Base-by-base conservation (phyloP, 176 grass and related monocot genomes). In the Chrysopogon serrulatus region DNA sequence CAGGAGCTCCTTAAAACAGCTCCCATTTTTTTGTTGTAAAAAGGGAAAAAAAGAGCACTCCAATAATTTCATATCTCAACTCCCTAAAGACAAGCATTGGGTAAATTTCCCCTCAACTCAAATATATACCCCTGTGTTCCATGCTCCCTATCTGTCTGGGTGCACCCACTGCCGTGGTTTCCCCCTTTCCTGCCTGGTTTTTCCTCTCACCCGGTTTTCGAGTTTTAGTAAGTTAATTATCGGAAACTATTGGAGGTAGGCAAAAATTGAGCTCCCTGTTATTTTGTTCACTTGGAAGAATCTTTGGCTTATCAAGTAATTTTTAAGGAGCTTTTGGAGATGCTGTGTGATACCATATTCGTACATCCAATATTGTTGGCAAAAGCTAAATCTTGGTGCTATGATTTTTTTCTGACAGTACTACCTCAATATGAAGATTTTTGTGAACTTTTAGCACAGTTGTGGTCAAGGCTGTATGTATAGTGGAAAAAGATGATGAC, bases 331-430 rank as follows among this genome's bases (percentile, higher is more conserved):
- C 23, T 3, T 54, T 10, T 57, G 0, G 23, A 57, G 23, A 74
- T 41, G 27, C 51, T 12, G 23, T 79, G 68, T 9, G 3, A 53
- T 77, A 48, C 15, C 23, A 54, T 9, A 69, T 57, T 31, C n/a
- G 34, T 59, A 69, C 21, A 19, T 24, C 16, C n/a, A 40, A 40
- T 27, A 69, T 45, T 62, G 14, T 74, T 74, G 5, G 41, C 37
- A 79, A 30, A 60, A 71, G 13, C 34, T 16, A 79, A 83, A 66
- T 78, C 79, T 78, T 84, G 39, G 39, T 35, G 21, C 30, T 35
- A 44, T 66, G 9, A 40, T 84, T 61, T 43, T 65, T 62, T 21
- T 57, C 33, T 60, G n/a, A n/a, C 5, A 12, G 8, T 49, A 35
- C 7, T 39, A 47, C 19, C 26, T 79, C 73, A 34, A 4, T 35